Base-by-base conservation (phyloP, 208 protist genomes). In the Endotrypanum monterogeii region DNA sequence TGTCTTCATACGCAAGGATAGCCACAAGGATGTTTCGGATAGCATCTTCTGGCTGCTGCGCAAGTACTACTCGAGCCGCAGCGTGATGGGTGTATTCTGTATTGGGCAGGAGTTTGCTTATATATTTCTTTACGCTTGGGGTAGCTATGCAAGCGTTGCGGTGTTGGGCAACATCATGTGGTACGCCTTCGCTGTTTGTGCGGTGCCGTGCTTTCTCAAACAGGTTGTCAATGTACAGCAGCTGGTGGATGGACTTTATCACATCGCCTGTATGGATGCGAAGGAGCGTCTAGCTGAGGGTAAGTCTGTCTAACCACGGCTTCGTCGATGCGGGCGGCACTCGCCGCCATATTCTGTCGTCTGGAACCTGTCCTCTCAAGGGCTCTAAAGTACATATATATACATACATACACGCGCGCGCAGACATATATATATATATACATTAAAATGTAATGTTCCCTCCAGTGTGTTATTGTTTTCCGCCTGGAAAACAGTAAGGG, bases 71-170 rank as follows among this genome's bases (percentile, higher is more conserved):
- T 86, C 85, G 16, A 93, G 93, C 61, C 85, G 87, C 44, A 84
- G 85, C 30, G 80, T 98, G 23, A 96, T 98, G 91, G 86, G 83
- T 28, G 71, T 85, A 12, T 73, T 97, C 4, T 99, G 96, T 78
- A 71, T 98, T 37, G 94, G 92, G 8, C 96, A 98, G 83, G 95
- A 98, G 90, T 92, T 98, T 68, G 91, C 91, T 30, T 98, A 97
- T 79, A 79, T 98, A 35, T 70, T 89, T 12, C 78, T 98, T 14
- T 98, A 98, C 78, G 89, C 85, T 16, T 87, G 85, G 65, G 65
- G 84, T 57, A 76, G 80, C 44, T 94, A 94, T 68, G 57, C 61
- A 44, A 57, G 76, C 30, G 80, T 84, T 12, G 68, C 54, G 23
- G 60, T 48, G 18, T 54, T 89, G n/a, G 69, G 57, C 35, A 28